Conservation (phyloP, 257 asterid genomes). For the Forsythia viridissima region DNA sequence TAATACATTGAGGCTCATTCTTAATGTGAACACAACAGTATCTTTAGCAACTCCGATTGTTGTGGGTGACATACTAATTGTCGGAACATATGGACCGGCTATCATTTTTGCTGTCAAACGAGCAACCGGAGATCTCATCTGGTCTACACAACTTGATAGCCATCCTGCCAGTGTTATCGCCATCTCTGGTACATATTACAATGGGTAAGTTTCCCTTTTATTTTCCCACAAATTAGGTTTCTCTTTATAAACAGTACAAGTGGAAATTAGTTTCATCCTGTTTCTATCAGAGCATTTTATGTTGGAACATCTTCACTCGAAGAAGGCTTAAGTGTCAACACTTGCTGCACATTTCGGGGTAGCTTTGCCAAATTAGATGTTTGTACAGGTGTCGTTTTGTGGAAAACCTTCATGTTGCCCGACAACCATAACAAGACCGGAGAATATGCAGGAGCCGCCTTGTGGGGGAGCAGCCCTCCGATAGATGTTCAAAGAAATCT, state of each 20-base stretch:
- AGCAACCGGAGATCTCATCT: slow-evolving; percentile 40
- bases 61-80: not conserved
- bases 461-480: not conserved
- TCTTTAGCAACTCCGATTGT: slow-evolving; percentile 15
- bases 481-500: slow-evolving; percentile 33
- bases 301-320: slow-evolving; percentile 53
- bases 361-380: slow-evolving; percentile 48
- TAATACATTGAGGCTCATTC: not conserved
- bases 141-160: slow-evolving; percentile 46
- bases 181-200: slow-evolving; percentile 60
- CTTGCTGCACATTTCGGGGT: slow-evolving; percentile 57
- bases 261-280: not conserved
- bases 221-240: not conserved
- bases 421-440: slow-evolving; percentile 37
- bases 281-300: slow-evolving; percentile 28
- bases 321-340: slow-evolving; percentile 23
- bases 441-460: slow-evolving; percentile 40
- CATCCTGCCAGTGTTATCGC: slow-evolving; percentile 50
- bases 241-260: not conserved
- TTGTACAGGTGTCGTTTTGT: slow-evolving; percentile 38
- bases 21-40: slow-evolving; percentile 6
- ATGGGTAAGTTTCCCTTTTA: slow-evolving; percentile 24
- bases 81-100: not conserved
- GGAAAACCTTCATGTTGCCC: slow-evolving; percentile 50
- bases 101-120: not conserved